A percentile compares a stretch with the other conserved stretches of the same genome.
These are phyloP conservation scores for Cyphellophora europaea DNA, from an alignment of 2,329 filamentous ascomycete species.

Conservation along the genomic window DNA sequence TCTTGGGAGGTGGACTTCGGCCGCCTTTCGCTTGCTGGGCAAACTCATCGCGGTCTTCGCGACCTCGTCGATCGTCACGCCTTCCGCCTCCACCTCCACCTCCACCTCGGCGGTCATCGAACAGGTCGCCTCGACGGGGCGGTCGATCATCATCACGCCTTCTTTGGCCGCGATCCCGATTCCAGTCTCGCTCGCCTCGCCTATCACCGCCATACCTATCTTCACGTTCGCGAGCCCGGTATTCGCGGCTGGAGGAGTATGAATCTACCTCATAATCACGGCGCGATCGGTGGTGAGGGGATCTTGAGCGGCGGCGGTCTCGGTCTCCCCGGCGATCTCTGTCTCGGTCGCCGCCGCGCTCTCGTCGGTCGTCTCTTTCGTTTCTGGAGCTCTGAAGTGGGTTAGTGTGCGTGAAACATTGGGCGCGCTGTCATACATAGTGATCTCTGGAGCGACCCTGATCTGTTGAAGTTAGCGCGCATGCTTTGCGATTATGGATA, in stretches of 20 bases:
- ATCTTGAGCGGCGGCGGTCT: constrained; percentile 71
- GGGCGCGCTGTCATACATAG: constrained; percentile 32
- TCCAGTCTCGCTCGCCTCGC: constrained; percentile 66
- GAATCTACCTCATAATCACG: constrained; percentile 67
- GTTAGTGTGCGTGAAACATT: constrained; percentile 15
- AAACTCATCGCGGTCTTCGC: constrained; percentile 42
- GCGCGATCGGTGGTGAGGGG: constrained; percentile 62
- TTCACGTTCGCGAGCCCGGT: constrained; percentile 86
- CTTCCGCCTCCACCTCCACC: constrained; percentile 28
- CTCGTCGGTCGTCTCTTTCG: constrained; percentile 33
- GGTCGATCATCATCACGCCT: constrained; percentile 55
- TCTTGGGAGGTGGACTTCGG: constrained; percentile 72
- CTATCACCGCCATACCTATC: constrained; percentile 66
- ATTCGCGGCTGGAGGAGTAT: constrained; percentile 87
- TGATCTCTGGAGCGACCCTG: constrained; percentile 44
- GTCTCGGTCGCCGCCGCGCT: constrained; percentile 36
- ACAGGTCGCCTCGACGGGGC: constrained; percentile 50
- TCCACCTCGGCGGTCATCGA: constrained; percentile 50
- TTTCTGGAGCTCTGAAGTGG: constrained; percentile 34
- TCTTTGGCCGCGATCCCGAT: constrained; percentile 55
- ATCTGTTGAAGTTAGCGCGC: constrained; percentile 31
- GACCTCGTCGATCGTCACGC: constrained; percentile 27
- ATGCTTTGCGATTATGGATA: constrained; percentile 17
- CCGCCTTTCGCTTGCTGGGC: constrained; percentile 42
- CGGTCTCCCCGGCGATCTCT: constrained; percentile 34